These are phyloP conservation scores for Candida ovalis DNA, from an alignment of 805 yeast genomes.

Conservation along the genomic window DNA sequence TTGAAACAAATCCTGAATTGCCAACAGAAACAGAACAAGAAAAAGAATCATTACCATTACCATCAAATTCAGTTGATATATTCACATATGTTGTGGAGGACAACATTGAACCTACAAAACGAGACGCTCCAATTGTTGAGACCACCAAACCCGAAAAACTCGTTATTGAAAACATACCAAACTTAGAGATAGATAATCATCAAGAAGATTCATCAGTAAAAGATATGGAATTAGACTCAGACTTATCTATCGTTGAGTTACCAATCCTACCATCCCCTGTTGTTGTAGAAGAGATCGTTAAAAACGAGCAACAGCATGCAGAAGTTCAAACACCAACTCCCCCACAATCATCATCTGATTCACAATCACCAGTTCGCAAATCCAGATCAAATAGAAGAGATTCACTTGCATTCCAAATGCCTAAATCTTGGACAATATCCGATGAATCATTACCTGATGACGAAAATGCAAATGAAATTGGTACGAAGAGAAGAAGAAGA, in stretches of 20 bases:
- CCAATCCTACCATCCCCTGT: background rate
- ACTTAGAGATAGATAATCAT: background rate
- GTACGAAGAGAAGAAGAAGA: constrained; percentile 43
- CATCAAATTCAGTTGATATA: too few species aligned
- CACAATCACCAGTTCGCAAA: background rate
- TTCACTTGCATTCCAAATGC: background rate
- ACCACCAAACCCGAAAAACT: background rate
- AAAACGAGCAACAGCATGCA: background rate
- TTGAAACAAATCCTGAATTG: too few species aligned
- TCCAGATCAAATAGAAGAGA: background rate
- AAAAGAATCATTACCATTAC: background rate
- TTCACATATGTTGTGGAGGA: too few species aligned
- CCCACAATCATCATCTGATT: background rate
- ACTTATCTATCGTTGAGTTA: background rate
- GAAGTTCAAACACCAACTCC: background rate
- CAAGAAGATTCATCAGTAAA: background rate
- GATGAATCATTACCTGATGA: background rate
- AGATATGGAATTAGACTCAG: background rate
- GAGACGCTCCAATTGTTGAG: background rate
- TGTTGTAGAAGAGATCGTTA: background rate
- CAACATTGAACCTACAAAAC: background rate
- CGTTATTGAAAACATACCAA: background rate
- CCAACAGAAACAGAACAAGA: background rate
- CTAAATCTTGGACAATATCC: background rate
- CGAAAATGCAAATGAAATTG: constrained; percentile 18